Evolutionary conservation across 1,139 yeast genomes (phyloP).

Genomic region (Yamadazyma songkhlaensis): DNA sequence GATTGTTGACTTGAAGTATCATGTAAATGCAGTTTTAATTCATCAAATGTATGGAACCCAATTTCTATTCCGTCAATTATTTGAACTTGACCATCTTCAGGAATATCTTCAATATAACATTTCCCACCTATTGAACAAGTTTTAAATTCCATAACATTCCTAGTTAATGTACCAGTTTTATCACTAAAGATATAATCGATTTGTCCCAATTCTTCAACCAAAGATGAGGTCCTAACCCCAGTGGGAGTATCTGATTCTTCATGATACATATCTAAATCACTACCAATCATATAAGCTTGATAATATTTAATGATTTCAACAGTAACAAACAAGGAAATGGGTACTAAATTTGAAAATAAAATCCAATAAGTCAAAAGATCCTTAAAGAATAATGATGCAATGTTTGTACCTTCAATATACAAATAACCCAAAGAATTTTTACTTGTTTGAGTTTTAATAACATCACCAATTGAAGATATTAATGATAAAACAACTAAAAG

Average conservation of each 20-base stretch:
- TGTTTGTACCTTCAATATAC: constrained; percentile 65
- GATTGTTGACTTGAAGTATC: constrained; percentile 46
- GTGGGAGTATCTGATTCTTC: constrained; percentile 90
- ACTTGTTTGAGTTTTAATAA: constrained; percentile 63
- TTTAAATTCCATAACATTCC: constrained; percentile 95
- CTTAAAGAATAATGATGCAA: constrained; percentile 70
- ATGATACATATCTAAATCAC: constrained; percentile 91
- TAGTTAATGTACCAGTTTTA: constrained; percentile 92
- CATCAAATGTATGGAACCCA: constrained; percentile 75
- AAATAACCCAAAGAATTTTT: constrained; percentile 58
- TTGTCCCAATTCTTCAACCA: constrained; percentile 96
- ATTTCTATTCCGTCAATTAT: constrained; percentile 75
- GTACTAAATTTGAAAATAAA: constrained; percentile 90
- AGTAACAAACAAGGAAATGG: constrained; percentile 91
- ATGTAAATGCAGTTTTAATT: constrained; percentile 37
- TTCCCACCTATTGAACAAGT: constrained; percentile 93
- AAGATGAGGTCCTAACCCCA: constrained; percentile 88
- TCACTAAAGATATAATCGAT: constrained; percentile 94
- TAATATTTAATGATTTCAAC: constrained; percentile 93
- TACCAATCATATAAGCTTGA: constrained; percentile 90
- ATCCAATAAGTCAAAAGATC: constrained; percentile 95
- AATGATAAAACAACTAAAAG: constrained; percentile 73
- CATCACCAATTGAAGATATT: constrained; percentile 86
- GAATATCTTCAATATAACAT: constrained; percentile 84
- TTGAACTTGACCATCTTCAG: constrained; percentile 82